Evolutionary conservation across 352 stramenopile genomes (phyloP).

Genomic region (Phytophthora macrochlamydospora): DNA sequence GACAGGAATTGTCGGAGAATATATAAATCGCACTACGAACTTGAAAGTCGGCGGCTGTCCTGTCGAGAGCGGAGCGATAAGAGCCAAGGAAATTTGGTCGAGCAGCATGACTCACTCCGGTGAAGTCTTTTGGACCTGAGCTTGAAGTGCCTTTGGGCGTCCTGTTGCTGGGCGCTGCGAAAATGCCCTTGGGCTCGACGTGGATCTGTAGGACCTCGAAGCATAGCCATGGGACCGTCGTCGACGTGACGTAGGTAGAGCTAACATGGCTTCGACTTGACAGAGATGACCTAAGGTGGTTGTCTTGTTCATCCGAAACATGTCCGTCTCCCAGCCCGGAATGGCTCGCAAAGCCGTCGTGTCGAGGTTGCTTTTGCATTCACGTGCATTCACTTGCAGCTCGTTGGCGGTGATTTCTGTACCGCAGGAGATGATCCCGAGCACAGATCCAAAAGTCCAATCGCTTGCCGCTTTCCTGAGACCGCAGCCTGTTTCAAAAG

Average conservation of each 20-base stretch:
- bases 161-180: not conserved
- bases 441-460: constrained; percentile 19
- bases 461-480: constrained; percentile 8
- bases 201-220: not conserved
- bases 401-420: constrained; percentile 11
- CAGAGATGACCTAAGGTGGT: not conserved
- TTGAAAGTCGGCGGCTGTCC: not conserved
- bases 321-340: not conserved
- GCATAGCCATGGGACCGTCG: too few species aligned
- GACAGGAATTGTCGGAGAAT: not conserved
- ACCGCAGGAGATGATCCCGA: constrained; percentile 4
- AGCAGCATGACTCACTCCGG: not conserved
- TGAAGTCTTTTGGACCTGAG: not conserved
- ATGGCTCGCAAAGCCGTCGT: not conserved
- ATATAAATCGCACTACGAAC: not conserved
- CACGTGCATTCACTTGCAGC: constrained; percentile 7
- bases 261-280: not conserved
- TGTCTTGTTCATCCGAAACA: not conserved
- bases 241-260: not conserved
- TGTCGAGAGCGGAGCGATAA: too few species aligned
- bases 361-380: not conserved
- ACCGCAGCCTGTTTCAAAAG: constrained; percentile 1
- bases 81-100: not conserved
- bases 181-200: not conserved
- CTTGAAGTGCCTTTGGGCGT: not conserved